These are phyloP conservation scores for Annulohypoxylon truncatum DNA, from an alignment of 2,329 filamentous ascomycete species.

Conservation along the genomic window DNA sequence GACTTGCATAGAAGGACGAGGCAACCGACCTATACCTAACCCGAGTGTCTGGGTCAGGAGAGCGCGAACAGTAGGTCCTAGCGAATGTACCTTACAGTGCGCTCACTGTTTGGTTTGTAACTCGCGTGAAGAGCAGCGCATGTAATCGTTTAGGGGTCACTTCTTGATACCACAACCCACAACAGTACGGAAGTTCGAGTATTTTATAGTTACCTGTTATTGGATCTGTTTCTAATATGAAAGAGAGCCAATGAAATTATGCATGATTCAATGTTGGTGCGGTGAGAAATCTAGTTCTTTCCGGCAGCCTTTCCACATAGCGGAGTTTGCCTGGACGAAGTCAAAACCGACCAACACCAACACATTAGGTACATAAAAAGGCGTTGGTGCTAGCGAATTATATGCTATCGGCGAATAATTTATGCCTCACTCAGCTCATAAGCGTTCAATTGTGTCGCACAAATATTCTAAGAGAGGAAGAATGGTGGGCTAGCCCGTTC, in stretches of 20 bases:
- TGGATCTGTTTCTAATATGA: background rate
- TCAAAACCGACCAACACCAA: background rate
- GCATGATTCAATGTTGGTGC: constrained; percentile 2
- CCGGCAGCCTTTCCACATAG: no score
- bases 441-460: constrained; percentile 11
- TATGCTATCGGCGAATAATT: background rate
- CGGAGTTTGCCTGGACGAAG: no score
- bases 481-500: constrained; percentile 5
- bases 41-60: constrained; percentile 19
- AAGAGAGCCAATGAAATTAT: constrained; percentile 3
- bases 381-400: constrained; percentile 12
- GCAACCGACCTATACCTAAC: constrained; percentile 9
- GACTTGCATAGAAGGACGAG: constrained; percentile 12
- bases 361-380: constrained; percentile 7
- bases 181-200: background rate
- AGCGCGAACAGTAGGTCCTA: constrained; percentile 9
- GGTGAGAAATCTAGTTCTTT: background rate
- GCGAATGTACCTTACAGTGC: constrained; percentile 24
- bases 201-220: background rate
- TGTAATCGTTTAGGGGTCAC: background rate
- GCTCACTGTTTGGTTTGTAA: constrained; percentile 10
- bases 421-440: constrained; percentile 14
- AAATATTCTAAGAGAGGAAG: constrained; percentile 2
- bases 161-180: background rate
- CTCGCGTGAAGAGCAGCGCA: background rate